These are phyloP conservation scores for Auxenochlorella protothecoides DNA, from an alignment of 139 green algal species.

Conservation along the genomic window DNA sequence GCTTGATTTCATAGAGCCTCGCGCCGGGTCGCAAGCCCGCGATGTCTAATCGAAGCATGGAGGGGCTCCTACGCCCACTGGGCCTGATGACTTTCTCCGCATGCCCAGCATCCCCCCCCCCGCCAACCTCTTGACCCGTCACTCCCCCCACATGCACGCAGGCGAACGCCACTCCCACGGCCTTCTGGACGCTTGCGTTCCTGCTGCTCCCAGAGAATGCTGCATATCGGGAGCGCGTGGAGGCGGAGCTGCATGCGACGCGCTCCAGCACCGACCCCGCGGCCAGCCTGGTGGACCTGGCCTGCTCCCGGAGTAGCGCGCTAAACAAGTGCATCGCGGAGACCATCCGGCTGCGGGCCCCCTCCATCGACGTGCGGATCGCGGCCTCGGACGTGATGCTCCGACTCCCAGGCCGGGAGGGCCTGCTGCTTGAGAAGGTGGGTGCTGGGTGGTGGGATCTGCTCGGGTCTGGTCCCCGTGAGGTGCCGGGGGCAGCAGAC, in stretches of 20 bases:
- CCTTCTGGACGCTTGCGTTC: conserved; percentile 55
- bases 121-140: background rate
- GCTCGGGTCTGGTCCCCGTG: background rate
- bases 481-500: too few species aligned
- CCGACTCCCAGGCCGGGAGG: background rate
- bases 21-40: background rate
- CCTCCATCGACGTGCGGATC: conserved; percentile 49
- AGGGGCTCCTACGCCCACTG: too few species aligned
- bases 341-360: conserved; percentile 5
- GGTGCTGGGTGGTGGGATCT: background rate
- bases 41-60: too few species aligned
- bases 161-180: conserved; percentile 52
- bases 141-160: background rate
- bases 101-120: background rate
- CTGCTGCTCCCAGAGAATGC: conserved; percentile 54
- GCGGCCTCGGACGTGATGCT: conserved; percentile 18
- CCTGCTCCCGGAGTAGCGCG: conserved; percentile 28
- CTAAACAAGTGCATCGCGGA: too few species aligned
- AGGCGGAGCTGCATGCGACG: conserved; percentile 1
- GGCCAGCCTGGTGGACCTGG: conserved; percentile 35
- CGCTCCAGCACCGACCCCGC: background rate
- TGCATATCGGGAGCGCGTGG: background rate
- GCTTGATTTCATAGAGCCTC: background rate
- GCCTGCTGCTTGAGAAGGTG: conserved; percentile 6
- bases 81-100: too few species aligned